Base-by-base conservation (phyloP, 1,284 basidiomycete genomes). In the Ceratobasidium sp. region DNA sequence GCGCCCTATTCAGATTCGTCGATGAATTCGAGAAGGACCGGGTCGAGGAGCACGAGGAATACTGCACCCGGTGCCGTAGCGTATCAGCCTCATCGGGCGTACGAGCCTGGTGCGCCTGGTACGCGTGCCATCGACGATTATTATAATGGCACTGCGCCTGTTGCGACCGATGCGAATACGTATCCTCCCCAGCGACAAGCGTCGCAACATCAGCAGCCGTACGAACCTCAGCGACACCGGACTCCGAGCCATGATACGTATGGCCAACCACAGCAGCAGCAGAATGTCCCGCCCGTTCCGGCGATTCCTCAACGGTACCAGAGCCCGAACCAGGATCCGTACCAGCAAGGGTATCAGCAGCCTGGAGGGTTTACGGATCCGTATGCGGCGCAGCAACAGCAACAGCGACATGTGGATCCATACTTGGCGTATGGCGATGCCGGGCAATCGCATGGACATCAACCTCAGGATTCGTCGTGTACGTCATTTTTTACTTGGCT, bases 91-190 rank as follows among this genome's bases (percentile, higher is more conserved):
- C 84, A 74, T 78, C 82, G 32, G 81, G 84, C 70, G 90, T 92
- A 93, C 77, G 82, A 86, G 1, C 88, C 86, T 74, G 89, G 84
- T 26, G 80, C 87, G 1, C 80, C 82, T 21, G 91, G 92, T 1
- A 85, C 86, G 55, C 86, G 90, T 46, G 86, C 91, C 4, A 84
- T 92, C 3, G 91, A 93, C 76, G 89, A 90, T 39, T 92, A 91
- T 76, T 90, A 91, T 77, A 74, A 62, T 28, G 32, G 32, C 14
- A 46, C 71, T 12, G 58, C 71, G 1, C 55, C 65, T 6, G 48
- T 41, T 67, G 58, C 58, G 60, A 59, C 55, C 21, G 39, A 60
- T 12, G 59, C 72, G 14, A 61, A 60, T 52, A 61, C 57, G n/a
- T 60, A 71, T 34, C 43, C 58, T 14, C 58, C 43, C 30, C 70